These are phyloP conservation scores for Cordyceps militaris DNA, from an alignment of 2,329 filamentous ascomycete genomes.

Conservation along the genomic window DNA sequence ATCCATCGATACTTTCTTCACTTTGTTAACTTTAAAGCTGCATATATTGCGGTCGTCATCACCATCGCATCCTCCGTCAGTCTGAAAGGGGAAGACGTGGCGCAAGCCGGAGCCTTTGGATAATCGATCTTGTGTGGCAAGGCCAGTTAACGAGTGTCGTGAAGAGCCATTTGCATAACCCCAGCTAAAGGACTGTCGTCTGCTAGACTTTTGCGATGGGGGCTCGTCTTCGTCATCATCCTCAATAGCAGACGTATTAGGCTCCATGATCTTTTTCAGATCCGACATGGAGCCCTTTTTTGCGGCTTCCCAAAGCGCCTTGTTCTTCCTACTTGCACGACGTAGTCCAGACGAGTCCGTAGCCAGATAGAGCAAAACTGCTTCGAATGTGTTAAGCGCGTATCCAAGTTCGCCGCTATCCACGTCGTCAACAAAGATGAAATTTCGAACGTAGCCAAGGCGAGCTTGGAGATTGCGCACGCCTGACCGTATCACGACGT, in stretches of 20 bases:
- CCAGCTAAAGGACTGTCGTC: constrained; percentile 41
- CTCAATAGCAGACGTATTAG: constrained; percentile 44
- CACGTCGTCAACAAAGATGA: constrained; percentile 96
- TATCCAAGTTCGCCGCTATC: constrained; percentile 96
- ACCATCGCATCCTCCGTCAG: constrained; percentile 33
- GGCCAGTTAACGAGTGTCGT: constrained; percentile 33
- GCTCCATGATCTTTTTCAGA: constrained; percentile 74
- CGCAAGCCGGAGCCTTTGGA: constrained; percentile 55
- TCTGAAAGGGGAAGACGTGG: constrained; percentile 88
- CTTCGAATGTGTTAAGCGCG: constrained; percentile 90
- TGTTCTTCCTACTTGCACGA: constrained; percentile 79
- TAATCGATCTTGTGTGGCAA: constrained; percentile 41
- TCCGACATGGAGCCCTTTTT: constrained; percentile 69
- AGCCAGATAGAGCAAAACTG: constrained; percentile 80
- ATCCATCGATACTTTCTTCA: constrained; percentile 84
- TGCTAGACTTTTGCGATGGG: constrained; percentile 30
- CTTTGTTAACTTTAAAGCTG: constrained; percentile 36
- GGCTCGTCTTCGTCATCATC: constrained; percentile 39
- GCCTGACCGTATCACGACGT: constrained; percentile 87
- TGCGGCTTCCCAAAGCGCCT: constrained; percentile 78
- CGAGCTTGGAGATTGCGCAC: constrained; percentile 82
- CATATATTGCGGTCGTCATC: constrained; percentile 27
- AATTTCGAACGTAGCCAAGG: constrained; percentile 91
- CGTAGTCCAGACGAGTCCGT: constrained; percentile 75
- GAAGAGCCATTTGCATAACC: constrained; percentile 40